A percentile compares a stretch with the other conserved stretches of the same genome.
Evolutionary conservation across 176 grass and related monocot genomes (phyloP).

Genomic region (Raddia distichophylla): DNA sequence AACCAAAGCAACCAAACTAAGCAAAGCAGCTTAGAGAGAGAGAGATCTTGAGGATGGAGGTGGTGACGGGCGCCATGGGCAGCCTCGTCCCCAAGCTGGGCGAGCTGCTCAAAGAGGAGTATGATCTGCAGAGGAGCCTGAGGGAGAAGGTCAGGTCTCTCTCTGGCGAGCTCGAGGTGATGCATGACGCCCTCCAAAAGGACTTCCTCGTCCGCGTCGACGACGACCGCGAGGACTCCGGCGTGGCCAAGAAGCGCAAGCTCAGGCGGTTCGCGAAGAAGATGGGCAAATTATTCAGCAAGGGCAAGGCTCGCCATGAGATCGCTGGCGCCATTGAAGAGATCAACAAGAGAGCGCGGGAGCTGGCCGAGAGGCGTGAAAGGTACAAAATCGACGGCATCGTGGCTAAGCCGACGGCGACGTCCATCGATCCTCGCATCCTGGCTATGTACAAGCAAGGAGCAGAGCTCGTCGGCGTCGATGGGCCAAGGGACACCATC

Average conservation of each 20-base stretch:
- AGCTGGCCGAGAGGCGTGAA: neutral
- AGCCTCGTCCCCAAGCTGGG: constrained; percentile 18
- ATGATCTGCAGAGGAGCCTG: neutral
- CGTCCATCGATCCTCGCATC: neutral
- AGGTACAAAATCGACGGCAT: neutral
- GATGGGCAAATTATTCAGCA: neutral
- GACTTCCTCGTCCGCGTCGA: neutral
- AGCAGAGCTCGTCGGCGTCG: neutral
- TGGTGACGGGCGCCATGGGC: constrained; percentile 4
- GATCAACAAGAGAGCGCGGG: neutral
- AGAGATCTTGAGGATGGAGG: constrained; percentile 9
- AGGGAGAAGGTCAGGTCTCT: neutral
- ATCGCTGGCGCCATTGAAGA: constrained; percentile 2
- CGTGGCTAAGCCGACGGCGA: neutral
- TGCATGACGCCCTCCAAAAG: neutral
- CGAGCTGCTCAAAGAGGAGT: constrained; percentile 19
- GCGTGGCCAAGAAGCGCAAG: neutral
- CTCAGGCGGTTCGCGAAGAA: neutral
- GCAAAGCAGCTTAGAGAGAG: too few species aligned
- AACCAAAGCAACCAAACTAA: too few species aligned
- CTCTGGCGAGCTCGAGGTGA: neutral
- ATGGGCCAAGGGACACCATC: neutral
- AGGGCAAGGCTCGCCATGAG: neutral
- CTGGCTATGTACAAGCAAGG: neutral
- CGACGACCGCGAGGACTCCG: too few species aligned